Percentiles rank a stretch among this genome's conserved stretches.
Conservation (phyloP, 345 rosid genomes). For the Balakata baccata region DNA sequence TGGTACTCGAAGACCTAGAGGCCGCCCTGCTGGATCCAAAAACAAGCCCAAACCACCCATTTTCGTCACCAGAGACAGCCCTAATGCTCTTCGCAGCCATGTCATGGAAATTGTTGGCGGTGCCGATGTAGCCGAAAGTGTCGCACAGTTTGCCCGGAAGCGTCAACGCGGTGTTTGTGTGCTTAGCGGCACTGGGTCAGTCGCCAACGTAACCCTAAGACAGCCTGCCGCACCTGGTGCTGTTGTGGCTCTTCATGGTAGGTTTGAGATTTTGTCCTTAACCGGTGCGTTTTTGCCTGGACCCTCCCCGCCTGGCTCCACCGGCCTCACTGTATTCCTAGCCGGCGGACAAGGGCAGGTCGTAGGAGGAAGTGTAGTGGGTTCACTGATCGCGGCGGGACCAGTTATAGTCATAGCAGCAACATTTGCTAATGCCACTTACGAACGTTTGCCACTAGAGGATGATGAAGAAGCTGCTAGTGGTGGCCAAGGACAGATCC, state of each 20-base stretch:
- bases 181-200: slow-evolving; percentile 71
- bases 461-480: slow-evolving; percentile 52
- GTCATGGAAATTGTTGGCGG: slow-evolving; percentile 72
- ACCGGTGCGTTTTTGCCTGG: slow-evolving; percentile 82
- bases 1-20: slow-evolving; percentile 67
- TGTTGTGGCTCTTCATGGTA: slow-evolving; percentile 65
- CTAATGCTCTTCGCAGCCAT: slow-evolving; percentile 80
- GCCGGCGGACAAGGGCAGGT: slow-evolving; percentile 82
- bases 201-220: slow-evolving; percentile 75
- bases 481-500: slow-evolving; percentile 44
- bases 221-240: slow-evolving; percentile 78
- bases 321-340: slow-evolving; percentile 71
- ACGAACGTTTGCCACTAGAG: slow-evolving; percentile 71
- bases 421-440: slow-evolving; percentile 79
- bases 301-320: slow-evolving; percentile 83
- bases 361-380: slow-evolving; percentile 75
- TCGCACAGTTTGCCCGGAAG: slow-evolving; percentile 65
- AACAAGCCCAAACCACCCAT: slow-evolving; percentile 80
- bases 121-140: slow-evolving; percentile 68
- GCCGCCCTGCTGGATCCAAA: slow-evolving; percentile 82
- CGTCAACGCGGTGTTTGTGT: slow-evolving; percentile 85
- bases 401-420: slow-evolving; percentile 84
- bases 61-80: slow-evolving; percentile 76
- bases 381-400: slow-evolving; percentile 65
- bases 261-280: slow-evolving; percentile 73